Base-by-base conservation (phyloP, 2,329 filamentous ascomycete species). In the Ascomycota sp. region DNA sequence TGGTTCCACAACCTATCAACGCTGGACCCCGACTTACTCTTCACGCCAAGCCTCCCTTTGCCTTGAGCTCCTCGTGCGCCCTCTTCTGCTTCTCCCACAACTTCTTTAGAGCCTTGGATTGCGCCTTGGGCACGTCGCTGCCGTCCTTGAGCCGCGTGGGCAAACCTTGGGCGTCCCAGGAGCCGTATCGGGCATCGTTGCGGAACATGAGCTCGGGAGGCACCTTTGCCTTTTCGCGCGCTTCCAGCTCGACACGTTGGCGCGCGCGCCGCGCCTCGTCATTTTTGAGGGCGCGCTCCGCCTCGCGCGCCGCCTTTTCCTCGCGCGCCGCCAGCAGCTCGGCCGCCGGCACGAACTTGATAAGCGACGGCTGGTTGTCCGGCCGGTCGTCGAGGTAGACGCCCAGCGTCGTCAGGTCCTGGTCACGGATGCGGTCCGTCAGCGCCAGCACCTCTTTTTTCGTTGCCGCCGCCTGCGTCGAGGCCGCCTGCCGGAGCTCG, bases 81-180 rank as follows among this genome's bases (percentile, higher is more conserved):
- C 86, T 91, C 63, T 83, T 89, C 58, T 94, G 86, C 47, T 64
- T 73, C 42, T 91, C 78, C 80, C 80, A 92, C 32, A 82, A 75
- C 61, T 94, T 94, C 55, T 63, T 74, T 41, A 93, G 51, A 58
- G 81, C 85, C 64, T 94, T 94, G 30, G 56, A 45, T 45, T 72
- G 68, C 35, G 66, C 77, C 61, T 93, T 93, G 4, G 79, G 67
- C 23, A 94, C 62, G 40, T 91, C 81, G 35, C 70, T 73, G 0
- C 82, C 83, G 21, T 79, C 72, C 36, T 69, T 72, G 47, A 83
- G 69, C 53, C 73, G 79, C 0, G 67, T 77, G 2, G 86, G 85
- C 37, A 93, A 36, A 0, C 85, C 85, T 33, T 86, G 75, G 5
- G 65, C 73, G 45, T 93, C 82, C 80, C 81, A 93, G 12, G 66